Evolutionary conservation across 208 protist species (phyloP), one percentile per base, ranked within the genome.

Genomic region (Leishmania arabica): DNA sequence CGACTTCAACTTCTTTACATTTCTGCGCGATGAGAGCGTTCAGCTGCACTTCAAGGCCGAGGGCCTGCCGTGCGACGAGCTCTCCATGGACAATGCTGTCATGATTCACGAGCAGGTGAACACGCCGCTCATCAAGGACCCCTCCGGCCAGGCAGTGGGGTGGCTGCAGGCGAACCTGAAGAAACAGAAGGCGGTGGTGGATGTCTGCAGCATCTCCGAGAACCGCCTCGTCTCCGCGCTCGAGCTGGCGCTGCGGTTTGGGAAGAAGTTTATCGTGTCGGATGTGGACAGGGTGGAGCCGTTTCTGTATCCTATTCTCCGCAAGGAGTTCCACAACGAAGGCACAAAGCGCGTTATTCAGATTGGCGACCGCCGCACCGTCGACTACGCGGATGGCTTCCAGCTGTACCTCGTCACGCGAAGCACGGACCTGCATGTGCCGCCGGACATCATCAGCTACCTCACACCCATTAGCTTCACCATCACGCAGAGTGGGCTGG

Each of bases 21-120:
- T 99, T 82, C 85, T 99, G 78, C 91, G 94, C 15, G 97, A 96
- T 60, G 98, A 99, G 88, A 98, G 94, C 78, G 94, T 98, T 82
- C 91, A 98, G 82, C 90, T 99, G 66, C 89, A 93, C 74, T 99
- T 99, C 91, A 99, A 99, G 91, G 85, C 92, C 9, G 89, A 99
- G 84, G 98, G 98, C 17, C 89, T 99, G 27, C 98, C 98, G 1
- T 92, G 92, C 27, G 99, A 99, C 84, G 93, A 98, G 66, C 91
- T 99, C 37, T 99, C 97, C 4, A 95, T 99, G 89, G 98, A 99
- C 86, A 99, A 99, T 88, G 98, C 98, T n/a, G 92, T 99, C 49
- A 90, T 99, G 13, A 98, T 99, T 74, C 87, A 98, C 66, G 91
- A 98, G 77, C 90, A 97, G 75, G 89, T 95, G 34, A 83, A 80